These are phyloP conservation scores for Esteya vermicola DNA, from an alignment of 2,329 filamentous ascomycete genomes.

Conservation along the genomic window DNA sequence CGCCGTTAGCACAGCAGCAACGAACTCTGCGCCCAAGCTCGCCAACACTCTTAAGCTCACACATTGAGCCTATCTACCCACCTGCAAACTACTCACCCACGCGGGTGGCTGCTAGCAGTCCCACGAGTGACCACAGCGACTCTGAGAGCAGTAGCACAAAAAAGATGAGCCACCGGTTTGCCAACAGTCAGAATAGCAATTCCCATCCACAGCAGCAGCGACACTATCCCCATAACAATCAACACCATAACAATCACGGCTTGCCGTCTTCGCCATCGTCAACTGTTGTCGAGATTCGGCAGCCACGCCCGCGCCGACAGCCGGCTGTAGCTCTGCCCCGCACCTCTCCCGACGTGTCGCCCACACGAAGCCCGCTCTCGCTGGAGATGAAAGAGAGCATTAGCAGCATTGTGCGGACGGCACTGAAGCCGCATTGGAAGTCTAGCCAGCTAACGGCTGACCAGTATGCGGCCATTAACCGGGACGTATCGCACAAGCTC, in stretches of 20 bases:
- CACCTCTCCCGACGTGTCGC: conserved; percentile 54
- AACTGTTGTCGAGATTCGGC: conserved; percentile 31
- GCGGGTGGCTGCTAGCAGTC: conserved; percentile 16
- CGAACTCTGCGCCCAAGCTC: conserved; percentile 47
- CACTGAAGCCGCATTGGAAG: conserved; percentile 70
- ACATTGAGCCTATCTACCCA: conserved; percentile 60
- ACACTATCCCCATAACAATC: conserved; percentile 1
- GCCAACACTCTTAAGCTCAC: conserved; percentile 52
- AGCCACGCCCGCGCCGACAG: conserved; percentile 35
- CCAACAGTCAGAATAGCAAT: too few relatives aligned
- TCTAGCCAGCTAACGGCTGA: conserved; percentile 70
- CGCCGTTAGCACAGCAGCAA: too few relatives aligned
- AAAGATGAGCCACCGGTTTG: too few relatives aligned
- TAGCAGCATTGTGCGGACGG: conserved; percentile 72
- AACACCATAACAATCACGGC: conserved; percentile 22
- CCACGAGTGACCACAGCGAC: conserved; percentile 29
- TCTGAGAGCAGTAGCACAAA: conserved; percentile 9
- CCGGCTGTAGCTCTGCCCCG: conserved; percentile 27
- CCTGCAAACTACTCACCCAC: conserved; percentile 60
- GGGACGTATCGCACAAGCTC: conserved; percentile 72
- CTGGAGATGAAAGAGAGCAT: conserved; percentile 78
- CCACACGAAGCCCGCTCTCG: conserved; percentile 50
- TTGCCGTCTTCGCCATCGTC: too few relatives aligned
- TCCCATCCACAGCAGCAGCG: background rate
- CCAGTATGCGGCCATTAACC: conserved; percentile 86